Conservation (phyloP, 1,284 basidiomycete species). For the Phylloboletellus chloephorus region DNA sequence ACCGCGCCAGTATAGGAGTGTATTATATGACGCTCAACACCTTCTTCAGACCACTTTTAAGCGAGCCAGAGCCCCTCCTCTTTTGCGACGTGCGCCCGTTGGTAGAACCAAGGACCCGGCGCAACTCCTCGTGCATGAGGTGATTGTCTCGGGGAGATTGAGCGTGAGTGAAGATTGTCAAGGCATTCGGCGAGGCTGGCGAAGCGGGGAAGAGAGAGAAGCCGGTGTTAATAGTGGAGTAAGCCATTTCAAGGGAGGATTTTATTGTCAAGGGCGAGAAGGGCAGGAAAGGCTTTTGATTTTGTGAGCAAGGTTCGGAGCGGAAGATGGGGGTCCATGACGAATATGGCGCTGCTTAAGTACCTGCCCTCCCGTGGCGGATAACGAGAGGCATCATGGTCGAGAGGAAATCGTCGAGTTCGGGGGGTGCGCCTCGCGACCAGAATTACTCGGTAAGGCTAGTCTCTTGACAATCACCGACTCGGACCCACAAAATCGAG, state of each 20-base stretch:
- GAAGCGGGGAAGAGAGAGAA: conserved; percentile 12
- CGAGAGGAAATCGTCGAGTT: conserved; percentile 8
- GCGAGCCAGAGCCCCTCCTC: conserved; percentile 6
- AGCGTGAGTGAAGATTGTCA: conserved; percentile 13
- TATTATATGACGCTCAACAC: conserved; percentile 3
- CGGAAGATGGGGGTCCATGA: conserved; percentile 1
- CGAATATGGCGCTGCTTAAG: conserved; percentile 9
- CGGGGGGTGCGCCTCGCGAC: background rate
- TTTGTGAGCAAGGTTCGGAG: conserved; percentile 1
- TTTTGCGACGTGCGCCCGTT: conserved; percentile 10
- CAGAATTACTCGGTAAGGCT: conserved; percentile 8
- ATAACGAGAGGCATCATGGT: conserved; percentile 1
- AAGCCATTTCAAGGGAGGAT: conserved; percentile 10
- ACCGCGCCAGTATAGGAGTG: background rate
- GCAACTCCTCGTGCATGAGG: conserved; percentile 15
- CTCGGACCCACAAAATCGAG: conserved; percentile 6
- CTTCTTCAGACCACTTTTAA: conserved; percentile 10
- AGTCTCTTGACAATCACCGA: conserved; percentile 2
- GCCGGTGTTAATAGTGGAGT: conserved; percentile 5
- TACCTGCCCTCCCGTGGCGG: conserved; percentile 1
- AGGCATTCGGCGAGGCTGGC: conserved; percentile 10
- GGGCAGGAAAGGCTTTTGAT: conserved; percentile 1
- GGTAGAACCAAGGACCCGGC: conserved; percentile 8
- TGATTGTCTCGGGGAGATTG: conserved; percentile 15
- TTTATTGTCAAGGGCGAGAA: background rate